Base-by-base conservation (phyloP, 768 basidiomycete genomes). In the Leccinum broughii region DNA sequence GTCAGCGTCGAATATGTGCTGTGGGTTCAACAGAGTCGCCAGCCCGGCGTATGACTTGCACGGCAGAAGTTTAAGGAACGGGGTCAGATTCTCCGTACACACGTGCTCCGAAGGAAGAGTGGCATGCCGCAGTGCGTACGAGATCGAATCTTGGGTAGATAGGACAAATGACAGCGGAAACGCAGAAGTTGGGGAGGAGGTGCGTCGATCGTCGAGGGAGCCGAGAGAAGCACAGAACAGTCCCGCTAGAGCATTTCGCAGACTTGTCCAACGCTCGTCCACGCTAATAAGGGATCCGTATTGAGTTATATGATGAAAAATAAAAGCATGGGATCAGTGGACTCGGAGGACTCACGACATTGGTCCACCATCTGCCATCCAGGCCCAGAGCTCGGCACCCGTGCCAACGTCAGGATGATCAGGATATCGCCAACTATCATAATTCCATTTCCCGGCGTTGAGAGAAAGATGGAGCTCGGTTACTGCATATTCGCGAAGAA, bases 11-110 rank as follows among this genome's bases (percentile, higher is more conserved):
- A 98, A 95, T 3, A 96, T 75, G 3, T 80, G 82, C 65, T 96
- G 92, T 0, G 93, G 90, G 68, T 95, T 92, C 49, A 98, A 78
- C 24, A 98, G 80, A 15, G 76, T 79, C 0, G 93, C 91, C 22
- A 98, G 81, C 13, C 97, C 95, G 0, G 95, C 93, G 20, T 82
- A 77, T 6, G 91, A 86, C 69, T 97, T 93, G 79, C 96, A 98
- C 0, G 97, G 97, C 1, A 98, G 78, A 10, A 98, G 85, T 70
- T 96, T 94, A 59, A 98, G 81, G 76, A 98, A 97, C 0, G 97
- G 96, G 0, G 96, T 98, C 9, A 98, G 78, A 68, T 98, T 98
- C 71, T 98, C 97, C 5, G 96, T 98, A 70, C 96, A 99, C n/a
- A 98, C 90, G 65, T 88, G 80, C 70, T 95, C 92, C 3, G 88